Evolutionary conservation across 768 basidiomycete species (phyloP).

Genomic region (Podaxis pistillaris): DNA sequence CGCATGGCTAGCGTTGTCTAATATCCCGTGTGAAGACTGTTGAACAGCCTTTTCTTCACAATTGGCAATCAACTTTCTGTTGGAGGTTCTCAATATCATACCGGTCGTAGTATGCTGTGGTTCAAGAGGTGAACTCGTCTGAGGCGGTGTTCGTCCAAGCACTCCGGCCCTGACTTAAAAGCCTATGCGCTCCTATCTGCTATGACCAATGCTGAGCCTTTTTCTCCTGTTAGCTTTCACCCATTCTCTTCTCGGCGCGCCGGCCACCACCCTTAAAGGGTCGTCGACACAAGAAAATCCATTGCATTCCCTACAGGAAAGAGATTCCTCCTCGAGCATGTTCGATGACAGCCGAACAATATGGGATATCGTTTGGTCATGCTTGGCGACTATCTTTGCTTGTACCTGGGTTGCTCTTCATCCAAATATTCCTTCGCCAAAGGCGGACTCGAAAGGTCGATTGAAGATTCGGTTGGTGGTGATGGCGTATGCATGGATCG

Average conservation of each 20-base stretch:
- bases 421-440: slow-evolving; percentile 20
- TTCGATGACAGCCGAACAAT: slow-evolving; percentile 12
- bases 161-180: background rate
- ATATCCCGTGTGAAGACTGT: too few relatives aligned
- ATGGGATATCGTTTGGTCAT: slow-evolving; percentile 21
- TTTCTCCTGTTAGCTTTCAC: background rate
- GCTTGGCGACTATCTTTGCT: slow-evolving; percentile 21
- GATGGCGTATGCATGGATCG: slow-evolving; percentile 14
- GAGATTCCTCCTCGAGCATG: background rate
- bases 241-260: background rate
- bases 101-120: too few relatives aligned
- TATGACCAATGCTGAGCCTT: background rate
- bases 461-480: slow-evolving; percentile 5
- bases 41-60: too few relatives aligned
- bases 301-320: background rate
- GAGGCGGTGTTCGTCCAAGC: background rate
- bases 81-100: too few relatives aligned
- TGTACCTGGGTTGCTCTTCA: slow-evolving; percentile 25
- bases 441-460: background rate
- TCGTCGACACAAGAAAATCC: background rate
- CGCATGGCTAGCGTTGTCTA: too few relatives aligned
- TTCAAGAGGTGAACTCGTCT: too few relatives aligned
- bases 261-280: background rate
- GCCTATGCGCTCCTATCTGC: background rate
- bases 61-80: too few relatives aligned